Evolutionary conservation across 805 yeast species (phyloP), one percentile per base, ranked within the genome.

Genomic region (Saccharomyces jurei): DNA sequence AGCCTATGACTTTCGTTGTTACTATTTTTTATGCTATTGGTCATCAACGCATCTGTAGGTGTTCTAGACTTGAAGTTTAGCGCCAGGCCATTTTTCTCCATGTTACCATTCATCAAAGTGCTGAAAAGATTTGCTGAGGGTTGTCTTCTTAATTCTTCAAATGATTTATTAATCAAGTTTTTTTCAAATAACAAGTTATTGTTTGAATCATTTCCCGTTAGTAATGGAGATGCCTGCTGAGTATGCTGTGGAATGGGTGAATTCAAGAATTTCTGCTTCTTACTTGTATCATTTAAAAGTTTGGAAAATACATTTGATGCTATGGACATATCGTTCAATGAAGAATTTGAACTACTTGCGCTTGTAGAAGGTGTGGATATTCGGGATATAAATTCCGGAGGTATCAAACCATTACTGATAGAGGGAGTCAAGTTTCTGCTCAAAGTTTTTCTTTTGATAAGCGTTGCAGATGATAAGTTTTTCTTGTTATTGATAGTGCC

Each of bases 361-460:
- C 69, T 67, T 17, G 70, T 57, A 8, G 70, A 61, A 9, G 72
- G 71, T 1, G 71, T 61, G 1, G 72, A 66, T 27, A 69, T 59
- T 48, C 69, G 61, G 2, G 71, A 68, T 50, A 66, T 67, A 53
- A 69, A 68, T 50, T 68, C 73, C 0, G 73, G 73, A 4, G 73
- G 73, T n/a, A 69, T 69, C 51, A 67, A 54, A 1, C 70, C 65
- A 21, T 57, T 60, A 25, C 59, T 57, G 6, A 17, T 50, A 22
- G 31, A 26, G 14, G 41, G 30, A 41, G 29, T 50, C 27, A 36
- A 32, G 27, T 30, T 46, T 26, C 28, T 51, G 30, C 21, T 46
- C 22, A 49, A 29, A 13, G 53, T 32, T 32, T 49, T 54, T 27
- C 56, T 51, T 44, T 36, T 36, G 9, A 36, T 36, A 10, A 36